Percentiles rank a stretch among this genome's conserved stretches.
Evolutionary conservation across 768 basidiomycete species (phyloP).

Genomic region (Strobilomyces echinocephalus): DNA sequence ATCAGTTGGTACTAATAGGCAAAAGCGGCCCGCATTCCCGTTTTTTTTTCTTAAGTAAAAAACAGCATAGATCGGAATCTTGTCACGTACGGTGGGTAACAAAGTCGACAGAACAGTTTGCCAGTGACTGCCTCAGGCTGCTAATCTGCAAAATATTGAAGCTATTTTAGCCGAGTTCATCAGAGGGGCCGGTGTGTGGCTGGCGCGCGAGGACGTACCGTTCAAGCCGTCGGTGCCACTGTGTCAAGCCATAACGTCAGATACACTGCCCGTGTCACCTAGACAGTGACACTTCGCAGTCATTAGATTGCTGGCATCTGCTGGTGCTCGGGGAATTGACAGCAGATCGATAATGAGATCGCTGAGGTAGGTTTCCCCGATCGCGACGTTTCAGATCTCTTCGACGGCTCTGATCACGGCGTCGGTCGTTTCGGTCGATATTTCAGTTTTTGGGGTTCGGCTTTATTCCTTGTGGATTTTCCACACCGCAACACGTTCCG

Average conservation of each 20-base stretch:
- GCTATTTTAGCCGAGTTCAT: background rate
- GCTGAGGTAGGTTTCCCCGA: background rate
- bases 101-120: background rate
- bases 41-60: background rate
- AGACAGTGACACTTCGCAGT: background rate
- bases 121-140: background rate
- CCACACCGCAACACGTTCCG: background rate
- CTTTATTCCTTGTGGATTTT: background rate
- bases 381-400: slow-evolving; percentile 7
- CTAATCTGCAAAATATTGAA: background rate
- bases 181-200: too few species aligned
- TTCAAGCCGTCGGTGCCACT: background rate
- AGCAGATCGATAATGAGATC: too few species aligned
- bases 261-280: background rate
- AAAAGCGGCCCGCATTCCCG: background rate
- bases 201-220: too few species aligned
- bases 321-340: background rate
- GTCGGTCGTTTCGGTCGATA: background rate
- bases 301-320: slow-evolving; percentile 2
- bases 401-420: background rate
- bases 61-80: background rate
- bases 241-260: background rate
- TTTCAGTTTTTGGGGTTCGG: background rate
- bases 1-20: background rate
- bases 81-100: background rate